Base-by-base conservation (phyloP, 2,329 filamentous ascomycete genomes). In the Verticillium isaacii region DNA sequence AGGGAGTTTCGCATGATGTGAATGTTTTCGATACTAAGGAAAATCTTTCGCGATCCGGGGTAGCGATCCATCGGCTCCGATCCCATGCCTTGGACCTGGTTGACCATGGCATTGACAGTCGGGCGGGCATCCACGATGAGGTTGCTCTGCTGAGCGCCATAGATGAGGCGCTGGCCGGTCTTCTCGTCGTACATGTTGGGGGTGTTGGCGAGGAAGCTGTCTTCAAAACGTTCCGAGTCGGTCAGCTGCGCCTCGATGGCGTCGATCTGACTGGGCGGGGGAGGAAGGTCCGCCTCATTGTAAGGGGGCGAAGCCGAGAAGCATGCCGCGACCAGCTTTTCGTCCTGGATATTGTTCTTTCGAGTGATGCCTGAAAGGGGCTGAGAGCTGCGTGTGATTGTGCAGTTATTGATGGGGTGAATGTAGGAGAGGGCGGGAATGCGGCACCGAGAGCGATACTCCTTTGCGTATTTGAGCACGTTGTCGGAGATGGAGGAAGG, bases 51-150 rank as follows among this genome's bases (percentile, higher is more conserved):
- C 17, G 93, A 92, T 70, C 93, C 94, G 64, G 90, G 92, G 78
- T 99, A 99, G 75, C 97, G 90, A 66, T 97, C 92, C 91, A 98
- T 97, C 70, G 97, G 97, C 75, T 99, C 95, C 0, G 94, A 97
- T 2, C 95, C 95, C 73, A 93, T 88, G 7, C 95, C 95, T 66
- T 94, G 88, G 4, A 93, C 91, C 73, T 97, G 93, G 85, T 97
- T 98, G 7, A 93, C 93, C 67, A 93, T 88, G 23, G 95, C 95
- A 73, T 99, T 99, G 68, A 99, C 89, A 3, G 90, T 95, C 17
- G 95, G 95, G 56, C 95, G 87, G 55, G 95, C 95, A 78, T 99
- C 95, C 55, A 99, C 93, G 67, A 99, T 99, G 63, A 98, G 79
- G 71, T 98, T 99, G 65, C 87, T 87, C 72, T 97, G 92, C 68